Conservation (phyloP, 129 eudicot genomes). For the Smallanthus sonchifolius region DNA sequence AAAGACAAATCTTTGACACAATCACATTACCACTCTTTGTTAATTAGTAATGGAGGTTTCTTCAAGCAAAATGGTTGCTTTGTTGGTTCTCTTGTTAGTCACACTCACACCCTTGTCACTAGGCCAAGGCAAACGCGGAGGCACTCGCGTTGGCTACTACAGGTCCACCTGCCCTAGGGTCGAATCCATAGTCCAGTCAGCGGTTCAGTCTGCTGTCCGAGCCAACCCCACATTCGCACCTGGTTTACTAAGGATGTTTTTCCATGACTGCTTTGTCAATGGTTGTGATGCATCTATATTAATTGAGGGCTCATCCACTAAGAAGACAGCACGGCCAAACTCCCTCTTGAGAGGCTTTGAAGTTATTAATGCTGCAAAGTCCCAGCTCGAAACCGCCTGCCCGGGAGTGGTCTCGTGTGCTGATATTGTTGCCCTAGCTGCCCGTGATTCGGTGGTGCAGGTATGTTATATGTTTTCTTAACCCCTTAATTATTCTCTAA, state of each 20-base stretch:
- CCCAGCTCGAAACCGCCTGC: constrained; percentile 48
- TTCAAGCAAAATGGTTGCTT: constrained; percentile 5
- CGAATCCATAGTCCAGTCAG: constrained; percentile 45
- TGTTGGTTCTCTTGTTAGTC: constrained; percentile 23
- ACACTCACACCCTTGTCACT: constrained; percentile 19
- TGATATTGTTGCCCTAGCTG: constrained; percentile 71
- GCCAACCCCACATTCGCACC: constrained; percentile 48
- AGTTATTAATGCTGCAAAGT: constrained; percentile 61
- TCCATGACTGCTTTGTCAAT: constrained; percentile 69
- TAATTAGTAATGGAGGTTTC: neutral
- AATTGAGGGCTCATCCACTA: constrained; percentile 43
- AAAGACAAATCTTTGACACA: neutral
- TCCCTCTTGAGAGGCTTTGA: constrained; percentile 54
- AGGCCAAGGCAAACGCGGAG: constrained; percentile 48
- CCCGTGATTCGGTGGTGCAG: constrained; percentile 58
- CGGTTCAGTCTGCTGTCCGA: constrained; percentile 38
- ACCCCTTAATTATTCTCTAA: neutral
- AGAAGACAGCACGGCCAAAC: constrained; percentile 52
- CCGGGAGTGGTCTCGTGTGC: constrained; percentile 92
- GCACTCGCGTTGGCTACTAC: constrained; percentile 49
- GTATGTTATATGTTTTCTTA: constrained; percentile 29
- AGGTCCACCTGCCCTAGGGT: constrained; percentile 43
- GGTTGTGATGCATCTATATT: constrained; percentile 86
- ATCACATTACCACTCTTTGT: neutral
- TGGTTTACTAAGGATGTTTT: constrained; percentile 54